Evolutionary conservation across 2,329 filamentous ascomycete genomes (phyloP).

Genomic region (Fusarium annulatum): DNA sequence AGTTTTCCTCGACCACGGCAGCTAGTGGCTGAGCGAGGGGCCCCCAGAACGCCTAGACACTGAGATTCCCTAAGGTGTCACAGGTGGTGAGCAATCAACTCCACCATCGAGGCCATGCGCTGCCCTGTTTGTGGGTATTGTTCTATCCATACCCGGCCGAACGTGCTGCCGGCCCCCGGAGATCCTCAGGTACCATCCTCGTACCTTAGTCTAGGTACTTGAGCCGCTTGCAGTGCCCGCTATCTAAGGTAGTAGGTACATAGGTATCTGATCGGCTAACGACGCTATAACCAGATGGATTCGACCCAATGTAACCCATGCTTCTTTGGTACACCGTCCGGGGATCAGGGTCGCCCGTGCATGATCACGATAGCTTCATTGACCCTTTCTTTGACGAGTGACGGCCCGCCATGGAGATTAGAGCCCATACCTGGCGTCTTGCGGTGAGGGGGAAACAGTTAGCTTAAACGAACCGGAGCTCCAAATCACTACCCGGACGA

Average conservation of each 20-base stretch:
- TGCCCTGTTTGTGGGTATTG: slow-evolving; percentile 30
- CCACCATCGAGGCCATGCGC: slow-evolving; percentile 15
- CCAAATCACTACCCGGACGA: slow-evolving; percentile 22
- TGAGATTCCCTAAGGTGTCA: slow-evolving; percentile 21
- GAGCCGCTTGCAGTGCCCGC: slow-evolving; percentile 3
- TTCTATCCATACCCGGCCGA: slow-evolving; percentile 34
- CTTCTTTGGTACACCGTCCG: slow-evolving; percentile 20
- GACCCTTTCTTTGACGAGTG: slow-evolving; percentile 30
- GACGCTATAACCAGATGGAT: slow-evolving; percentile 16
- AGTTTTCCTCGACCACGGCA: slow-evolving; percentile 41
- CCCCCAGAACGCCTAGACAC: slow-evolving; percentile 35
- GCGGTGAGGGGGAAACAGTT: slow-evolving; percentile 29
- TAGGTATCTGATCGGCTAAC: slow-evolving; percentile 2
- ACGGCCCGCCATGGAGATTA: slow-evolving; percentile 23
- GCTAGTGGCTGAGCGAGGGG: slow-evolving; percentile 44
- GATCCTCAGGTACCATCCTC: slow-evolving; percentile 29
- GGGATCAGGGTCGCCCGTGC: slow-evolving; percentile 42
- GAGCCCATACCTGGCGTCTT: slow-evolving; percentile 33
- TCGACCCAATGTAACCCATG: slow-evolving; percentile 13
- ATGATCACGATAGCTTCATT: slow-evolving; percentile 45
- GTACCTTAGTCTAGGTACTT: slow-evolving; percentile 9
- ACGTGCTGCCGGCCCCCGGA: slow-evolving; percentile 28
- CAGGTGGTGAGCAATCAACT: slow-evolving; percentile 21
- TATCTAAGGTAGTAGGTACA: not conserved
- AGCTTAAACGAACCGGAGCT: slow-evolving; percentile 28